Evolutionary conservation across 257 asterid species (phyloP).

Genomic region (Pogostemon cablin): DNA sequence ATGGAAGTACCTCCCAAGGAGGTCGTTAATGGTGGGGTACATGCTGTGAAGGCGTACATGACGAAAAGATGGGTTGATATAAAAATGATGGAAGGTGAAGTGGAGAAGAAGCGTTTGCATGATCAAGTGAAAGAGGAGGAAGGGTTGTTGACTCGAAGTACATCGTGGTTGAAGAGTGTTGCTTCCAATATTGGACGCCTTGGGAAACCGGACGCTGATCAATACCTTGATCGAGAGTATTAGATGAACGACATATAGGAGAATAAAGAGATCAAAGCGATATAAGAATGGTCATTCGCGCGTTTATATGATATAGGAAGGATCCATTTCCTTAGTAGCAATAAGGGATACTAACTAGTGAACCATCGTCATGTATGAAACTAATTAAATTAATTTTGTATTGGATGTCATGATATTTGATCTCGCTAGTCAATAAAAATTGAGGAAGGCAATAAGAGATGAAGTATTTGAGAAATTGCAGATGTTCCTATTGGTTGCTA

Average conservation of each 20-base stretch:
- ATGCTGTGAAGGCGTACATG: constrained; percentile 68
- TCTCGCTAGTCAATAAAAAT: too few species aligned
- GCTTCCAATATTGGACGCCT: constrained; percentile 54
- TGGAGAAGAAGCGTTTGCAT: constrained; percentile 36
- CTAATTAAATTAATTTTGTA: too few species aligned
- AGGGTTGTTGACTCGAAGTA: constrained; percentile 52
- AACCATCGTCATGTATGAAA: too few species aligned
- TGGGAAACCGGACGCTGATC: constrained; percentile 48
- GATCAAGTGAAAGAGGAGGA: constrained; percentile 41
- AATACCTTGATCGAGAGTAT: constrained; percentile 53
- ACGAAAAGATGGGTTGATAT: constrained; percentile 61
- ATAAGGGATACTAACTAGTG: too few species aligned
- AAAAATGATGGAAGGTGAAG: constrained; percentile 53
- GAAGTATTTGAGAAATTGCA: too few species aligned
- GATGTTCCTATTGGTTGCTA: too few species aligned
- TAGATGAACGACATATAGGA: background rate
- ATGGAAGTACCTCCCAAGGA: constrained; percentile 75
- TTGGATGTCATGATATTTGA: too few species aligned
- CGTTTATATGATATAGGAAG: too few species aligned
- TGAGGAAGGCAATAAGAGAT: too few species aligned
- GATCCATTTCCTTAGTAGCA: too few species aligned
- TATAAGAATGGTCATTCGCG: too few species aligned
- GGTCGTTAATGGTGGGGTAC: constrained; percentile 51
- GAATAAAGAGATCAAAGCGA: too few species aligned
- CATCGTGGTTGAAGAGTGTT: constrained; percentile 60